Evolutionary conservation across 73 alveolate species (phyloP).

Genomic region (Stentor roeselii): DNA sequence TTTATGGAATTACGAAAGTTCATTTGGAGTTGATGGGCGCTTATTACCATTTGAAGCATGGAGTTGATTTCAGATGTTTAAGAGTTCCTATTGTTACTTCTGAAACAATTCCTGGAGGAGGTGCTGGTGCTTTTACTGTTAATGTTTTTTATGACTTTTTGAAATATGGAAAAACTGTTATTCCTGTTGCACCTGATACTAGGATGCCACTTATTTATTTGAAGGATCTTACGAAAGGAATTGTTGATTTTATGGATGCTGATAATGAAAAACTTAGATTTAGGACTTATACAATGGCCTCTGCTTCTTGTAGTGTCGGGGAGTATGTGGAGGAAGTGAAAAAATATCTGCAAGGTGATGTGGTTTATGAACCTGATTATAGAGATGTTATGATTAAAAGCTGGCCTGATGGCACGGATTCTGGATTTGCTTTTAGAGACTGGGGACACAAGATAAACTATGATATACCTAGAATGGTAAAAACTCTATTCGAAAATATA

Average conservation of each 20-base stretch:
- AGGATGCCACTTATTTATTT: slow-evolving; percentile 13
- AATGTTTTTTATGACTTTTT: slow-evolving; percentile 17
- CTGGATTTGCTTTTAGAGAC: slow-evolving; percentile 34
- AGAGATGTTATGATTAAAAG: slow-evolving; percentile 44
- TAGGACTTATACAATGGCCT: slow-evolving; percentile 24
- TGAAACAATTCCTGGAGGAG: slow-evolving; percentile 33
- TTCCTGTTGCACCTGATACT: slow-evolving; percentile 13
- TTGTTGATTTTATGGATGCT: slow-evolving; percentile 5
- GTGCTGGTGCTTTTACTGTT: slow-evolving; percentile 25
- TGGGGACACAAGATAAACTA: slow-evolving; percentile 46
- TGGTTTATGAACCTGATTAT: slow-evolving; percentile 44
- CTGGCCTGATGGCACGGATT: slow-evolving; percentile 59
- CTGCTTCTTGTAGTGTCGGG: not conserved
- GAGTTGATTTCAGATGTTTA: slow-evolving; percentile 52
- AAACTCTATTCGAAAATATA: slow-evolving; percentile 29
- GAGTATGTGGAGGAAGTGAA: slow-evolving; percentile 23
- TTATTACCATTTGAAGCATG: slow-evolving; percentile 45
- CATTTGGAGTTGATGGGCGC: slow-evolving; percentile 47
- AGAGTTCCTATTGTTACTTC: slow-evolving; percentile 50
- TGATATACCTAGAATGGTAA: slow-evolving; percentile 38
- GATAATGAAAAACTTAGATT: not conserved
- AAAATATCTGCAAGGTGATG: slow-evolving; percentile 22
- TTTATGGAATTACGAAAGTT: slow-evolving; percentile 59
- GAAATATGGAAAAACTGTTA: slow-evolving; percentile 9
- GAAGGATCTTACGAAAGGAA: not conserved